phyloP scores from a whole-genome alignment of 208 protist species.

The Vickermania ingenoplastis region DNA sequence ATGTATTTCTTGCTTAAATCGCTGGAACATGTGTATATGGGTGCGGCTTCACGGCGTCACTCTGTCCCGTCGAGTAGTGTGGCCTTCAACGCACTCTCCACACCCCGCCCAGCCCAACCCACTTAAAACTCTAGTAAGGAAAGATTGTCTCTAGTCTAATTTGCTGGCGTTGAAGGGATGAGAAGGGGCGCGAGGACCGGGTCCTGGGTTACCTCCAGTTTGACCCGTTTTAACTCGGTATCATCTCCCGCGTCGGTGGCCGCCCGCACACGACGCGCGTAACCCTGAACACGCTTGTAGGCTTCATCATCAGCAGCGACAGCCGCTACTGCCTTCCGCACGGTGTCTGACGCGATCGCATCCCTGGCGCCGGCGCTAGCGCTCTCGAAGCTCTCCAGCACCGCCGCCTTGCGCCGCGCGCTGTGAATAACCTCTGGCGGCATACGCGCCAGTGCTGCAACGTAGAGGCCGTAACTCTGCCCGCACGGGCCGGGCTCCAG shows the following conservation, averaged over 20 bases:
- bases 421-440: constrained; percentile 69
- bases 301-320: constrained; percentile 17
- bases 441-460: constrained; percentile 81
- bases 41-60: no score
- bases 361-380: constrained; percentile 7
- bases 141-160: no score
- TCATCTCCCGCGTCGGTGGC: not conserved
- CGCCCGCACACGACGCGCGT: constrained; percentile 25
- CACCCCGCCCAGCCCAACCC: no score
- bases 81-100: no score
- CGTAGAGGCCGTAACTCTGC: constrained; percentile 90
- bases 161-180: no score
- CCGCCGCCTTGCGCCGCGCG: constrained; percentile 72
- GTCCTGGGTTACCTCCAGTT: not conserved
- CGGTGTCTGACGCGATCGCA: not conserved
- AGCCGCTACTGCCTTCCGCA: not conserved
- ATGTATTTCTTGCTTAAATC: no score
- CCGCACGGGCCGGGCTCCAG: constrained; percentile 80
- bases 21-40: no score
- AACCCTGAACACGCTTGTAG: constrained; percentile 23
- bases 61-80: no score
- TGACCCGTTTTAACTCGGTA: not conserved
- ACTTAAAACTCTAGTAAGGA: no score
- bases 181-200: not conserved
- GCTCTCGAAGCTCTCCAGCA: constrained; percentile 77